Evolutionary conservation across 768 basidiomycete genomes (phyloP).

Genomic region (Termitomyces sp.): DNA sequence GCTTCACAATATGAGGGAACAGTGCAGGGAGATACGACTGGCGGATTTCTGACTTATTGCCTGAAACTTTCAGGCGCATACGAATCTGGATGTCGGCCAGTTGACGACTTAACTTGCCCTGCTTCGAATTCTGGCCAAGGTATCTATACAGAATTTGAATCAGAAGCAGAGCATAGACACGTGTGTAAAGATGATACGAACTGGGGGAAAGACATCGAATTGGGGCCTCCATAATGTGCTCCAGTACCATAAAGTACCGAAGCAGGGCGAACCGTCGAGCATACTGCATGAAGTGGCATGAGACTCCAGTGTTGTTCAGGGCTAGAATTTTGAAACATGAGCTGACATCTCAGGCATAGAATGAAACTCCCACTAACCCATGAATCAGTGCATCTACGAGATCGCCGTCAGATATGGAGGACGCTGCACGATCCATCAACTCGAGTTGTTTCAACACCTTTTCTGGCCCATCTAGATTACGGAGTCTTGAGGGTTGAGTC

Average conservation of each 20-base stretch:
- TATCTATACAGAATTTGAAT: slow-evolving; percentile 50
- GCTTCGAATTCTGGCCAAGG: slow-evolving; percentile 97
- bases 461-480: slow-evolving; percentile 59
- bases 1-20: slow-evolving; percentile 74
- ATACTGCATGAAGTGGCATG: slow-evolving; percentile 90
- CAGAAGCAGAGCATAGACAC: not conserved
- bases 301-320: slow-evolving; percentile 95
- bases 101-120: slow-evolving; percentile 73
- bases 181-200: slow-evolving; percentile 35
- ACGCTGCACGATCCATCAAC: slow-evolving; percentile 84
- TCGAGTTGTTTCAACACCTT: slow-evolving; percentile 68
- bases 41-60: slow-evolving; percentile 85
- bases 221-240: slow-evolving; percentile 61
- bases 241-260: slow-evolving; percentile 76
- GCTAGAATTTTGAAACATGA: slow-evolving; percentile 33
- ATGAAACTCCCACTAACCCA: slow-evolving; percentile 51
- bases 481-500: slow-evolving; percentile 62
- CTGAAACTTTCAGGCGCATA: slow-evolving; percentile 93
- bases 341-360: not conserved
- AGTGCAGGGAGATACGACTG: slow-evolving; percentile 91
- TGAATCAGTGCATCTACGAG: slow-evolving; percentile 92
- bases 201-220: slow-evolving; percentile 79
- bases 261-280: slow-evolving; percentile 87
- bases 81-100: slow-evolving; percentile 89
- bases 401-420: slow-evolving; percentile 93